Evolutionary conservation across 352 stramenopile genomes (phyloP).

Genomic region (Pythium dissotocum): DNA sequence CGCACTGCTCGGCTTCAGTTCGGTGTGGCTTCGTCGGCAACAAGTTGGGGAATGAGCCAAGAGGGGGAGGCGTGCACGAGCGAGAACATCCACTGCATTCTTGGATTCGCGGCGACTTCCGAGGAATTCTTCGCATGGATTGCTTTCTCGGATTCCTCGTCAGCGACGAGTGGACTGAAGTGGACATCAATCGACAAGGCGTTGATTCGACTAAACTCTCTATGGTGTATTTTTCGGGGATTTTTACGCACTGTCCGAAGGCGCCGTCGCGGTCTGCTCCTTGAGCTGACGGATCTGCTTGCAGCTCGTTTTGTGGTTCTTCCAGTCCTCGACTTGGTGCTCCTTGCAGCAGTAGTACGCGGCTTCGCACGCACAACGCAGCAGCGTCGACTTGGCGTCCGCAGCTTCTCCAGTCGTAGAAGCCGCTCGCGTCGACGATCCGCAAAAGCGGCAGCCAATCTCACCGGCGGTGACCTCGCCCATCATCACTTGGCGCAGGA

Average conservation of each 20-base stretch:
- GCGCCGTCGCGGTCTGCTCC: conserved; percentile 3
- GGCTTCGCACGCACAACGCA: conserved; percentile 72
- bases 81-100: too few species aligned
- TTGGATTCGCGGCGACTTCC: too few species aligned
- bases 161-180: too few species aligned
- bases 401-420: conserved; percentile 6
- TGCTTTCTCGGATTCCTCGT: too few species aligned
- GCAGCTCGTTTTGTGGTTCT: conserved; percentile 75
- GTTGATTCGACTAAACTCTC: neutral
- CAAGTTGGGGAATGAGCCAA: too few species aligned
- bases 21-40: too few species aligned
- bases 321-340: conserved; percentile 83
- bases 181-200: too few species aligned
- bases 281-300: conserved; percentile 58
- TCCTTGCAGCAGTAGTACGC: conserved; percentile 87
- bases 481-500: conserved; percentile 71
- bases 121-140: too few species aligned
- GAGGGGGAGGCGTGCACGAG: too few species aligned
- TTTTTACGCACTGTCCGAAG: conserved; percentile 8
- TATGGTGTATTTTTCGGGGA: neutral
- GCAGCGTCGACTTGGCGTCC: conserved; percentile 30
- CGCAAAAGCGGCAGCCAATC: conserved; percentile 74
- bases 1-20: too few species aligned
- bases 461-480: conserved; percentile 56
- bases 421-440: conserved; percentile 37